Conservation (phyloP, 768 basidiomycete genomes). For the Mrakia blollopis region DNA sequence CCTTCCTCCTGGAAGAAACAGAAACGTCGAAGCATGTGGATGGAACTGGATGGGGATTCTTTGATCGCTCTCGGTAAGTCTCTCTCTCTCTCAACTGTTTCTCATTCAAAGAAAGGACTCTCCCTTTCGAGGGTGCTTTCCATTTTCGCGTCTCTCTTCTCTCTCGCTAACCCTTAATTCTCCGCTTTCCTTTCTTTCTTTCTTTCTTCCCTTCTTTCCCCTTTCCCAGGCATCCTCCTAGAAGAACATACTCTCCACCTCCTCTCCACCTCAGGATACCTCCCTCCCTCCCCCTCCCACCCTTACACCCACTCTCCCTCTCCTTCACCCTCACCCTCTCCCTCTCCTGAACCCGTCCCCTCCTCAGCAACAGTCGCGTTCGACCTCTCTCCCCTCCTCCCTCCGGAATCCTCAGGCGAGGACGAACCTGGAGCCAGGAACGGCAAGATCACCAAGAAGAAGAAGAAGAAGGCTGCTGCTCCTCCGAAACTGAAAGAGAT, state of each 20-base stretch:
- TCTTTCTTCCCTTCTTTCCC: not conserved
- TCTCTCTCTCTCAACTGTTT: not conserved
- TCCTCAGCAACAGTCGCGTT: not conserved
- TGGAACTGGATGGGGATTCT: not conserved
- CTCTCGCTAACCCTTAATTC: too few species aligned
- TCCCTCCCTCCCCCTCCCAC: not conserved
- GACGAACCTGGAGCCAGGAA: not conserved
- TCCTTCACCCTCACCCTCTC: not conserved
- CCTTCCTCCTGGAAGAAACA: not conserved
- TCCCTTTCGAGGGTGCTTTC: not conserved
- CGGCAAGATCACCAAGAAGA: not conserved
- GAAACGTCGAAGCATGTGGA: not conserved
- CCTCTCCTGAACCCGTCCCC: not conserved
- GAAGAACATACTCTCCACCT: slow-evolving; percentile 1
- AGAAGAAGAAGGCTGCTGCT: too few species aligned
- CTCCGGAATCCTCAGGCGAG: not conserved
- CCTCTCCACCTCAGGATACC: not conserved
- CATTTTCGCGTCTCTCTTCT: not conserved
- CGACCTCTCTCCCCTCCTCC: not conserved
- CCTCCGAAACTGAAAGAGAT: not conserved
- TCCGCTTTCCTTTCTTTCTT: too few species aligned
- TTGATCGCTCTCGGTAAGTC: not conserved
- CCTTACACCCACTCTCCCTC: not conserved
- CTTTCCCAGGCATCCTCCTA: not conserved
- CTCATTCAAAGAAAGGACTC: too few species aligned